Evolutionary conservation across 495 filamentous ascomycete genomes (phyloP).

Genomic region (Aspergillus wentii): DNA sequence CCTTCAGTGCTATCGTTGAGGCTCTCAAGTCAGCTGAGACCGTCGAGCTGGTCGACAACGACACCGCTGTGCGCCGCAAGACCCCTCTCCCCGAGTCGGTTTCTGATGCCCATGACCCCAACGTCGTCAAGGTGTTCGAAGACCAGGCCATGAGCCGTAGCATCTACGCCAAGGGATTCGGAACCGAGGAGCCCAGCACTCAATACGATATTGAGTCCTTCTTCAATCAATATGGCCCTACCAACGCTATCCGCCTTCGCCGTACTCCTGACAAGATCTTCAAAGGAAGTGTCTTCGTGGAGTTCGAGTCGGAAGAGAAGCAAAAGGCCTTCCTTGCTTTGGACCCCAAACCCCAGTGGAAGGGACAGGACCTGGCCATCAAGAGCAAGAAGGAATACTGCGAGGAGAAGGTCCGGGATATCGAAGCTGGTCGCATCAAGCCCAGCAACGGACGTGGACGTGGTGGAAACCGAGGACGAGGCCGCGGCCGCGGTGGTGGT

Average conservation of each 20-base stretch:
- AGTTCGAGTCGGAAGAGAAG: constrained; percentile 72
- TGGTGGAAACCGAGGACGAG: constrained; percentile 18
- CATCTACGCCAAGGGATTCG: constrained; percentile 87
- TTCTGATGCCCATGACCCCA: constrained; percentile 33
- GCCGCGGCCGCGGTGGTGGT: constrained; percentile 28
- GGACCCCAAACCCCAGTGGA: constrained; percentile 78
- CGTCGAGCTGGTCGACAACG: constrained; percentile 64
- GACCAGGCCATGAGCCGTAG: constrained; percentile 54
- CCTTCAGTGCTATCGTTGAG: constrained; percentile 71
- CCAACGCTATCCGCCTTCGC: constrained; percentile 82
- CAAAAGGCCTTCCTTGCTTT: constrained; percentile 72
- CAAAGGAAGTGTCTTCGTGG: constrained; percentile 94
- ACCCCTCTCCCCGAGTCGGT: constrained; percentile 48
- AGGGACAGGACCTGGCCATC: constrained; percentile 65
- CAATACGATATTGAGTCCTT: constrained; percentile 94
- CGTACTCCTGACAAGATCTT: constrained; percentile 64
- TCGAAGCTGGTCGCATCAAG: constrained; percentile 65
- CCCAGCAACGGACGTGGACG: constrained; percentile 38
- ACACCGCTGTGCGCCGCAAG: constrained; percentile 72
- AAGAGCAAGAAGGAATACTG: constrained; percentile 86
- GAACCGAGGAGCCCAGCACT: constrained; percentile 66
- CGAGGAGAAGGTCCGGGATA: constrained; percentile 69
- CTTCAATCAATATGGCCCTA: constrained; percentile 73
- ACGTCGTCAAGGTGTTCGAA: constrained; percentile 51
- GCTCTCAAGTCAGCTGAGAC: constrained; percentile 70